These are phyloP conservation scores for Chytriomyces hyalinus DNA, from an alignment of 192 early-diverging fungal genomes.

Conservation along the genomic window DNA sequence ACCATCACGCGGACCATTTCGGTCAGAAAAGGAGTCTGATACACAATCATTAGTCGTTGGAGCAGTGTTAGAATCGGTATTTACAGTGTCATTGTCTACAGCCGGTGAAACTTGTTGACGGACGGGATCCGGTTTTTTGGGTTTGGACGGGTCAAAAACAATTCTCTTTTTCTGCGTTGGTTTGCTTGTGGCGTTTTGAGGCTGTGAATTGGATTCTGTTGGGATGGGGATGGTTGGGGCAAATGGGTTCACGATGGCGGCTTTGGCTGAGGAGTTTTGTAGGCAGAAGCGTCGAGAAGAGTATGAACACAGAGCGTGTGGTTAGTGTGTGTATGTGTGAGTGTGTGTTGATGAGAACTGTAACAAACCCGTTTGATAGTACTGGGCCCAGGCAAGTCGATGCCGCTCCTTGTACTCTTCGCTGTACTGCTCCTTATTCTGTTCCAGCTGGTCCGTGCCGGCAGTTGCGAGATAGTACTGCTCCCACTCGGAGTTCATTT, in stretches of 20 bases:
- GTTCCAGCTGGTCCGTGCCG: background rate
- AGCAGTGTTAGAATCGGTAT: background rate
- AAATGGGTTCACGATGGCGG: conserved; percentile 17
- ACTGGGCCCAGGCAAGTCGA: conserved; percentile 9
- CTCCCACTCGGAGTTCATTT: too few species aligned
- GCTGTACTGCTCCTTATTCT: background rate
- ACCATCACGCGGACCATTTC: background rate
- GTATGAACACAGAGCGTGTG: background rate
- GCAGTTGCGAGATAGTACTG: background rate
- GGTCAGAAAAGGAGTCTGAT: background rate
- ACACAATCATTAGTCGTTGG: background rate
- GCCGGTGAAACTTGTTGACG: background rate
- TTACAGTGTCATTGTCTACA: background rate
- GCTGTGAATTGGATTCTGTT: background rate
- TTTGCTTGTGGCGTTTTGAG: background rate
- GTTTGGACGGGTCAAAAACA: conserved; percentile 24
- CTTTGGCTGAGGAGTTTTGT: conserved; percentile 3
- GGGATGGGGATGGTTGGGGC: background rate
- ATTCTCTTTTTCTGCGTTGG: background rate
- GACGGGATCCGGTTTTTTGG: background rate
- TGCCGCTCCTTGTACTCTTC: conserved; percentile 22
- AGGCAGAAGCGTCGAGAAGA: background rate
- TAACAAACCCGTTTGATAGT: background rate
- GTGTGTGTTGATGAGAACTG: background rate
- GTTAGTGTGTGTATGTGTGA: background rate